Evolutionary conservation across 192 early-diverging fungal species (phyloP).

Genomic region (Polychytrium aggregatum): DNA sequence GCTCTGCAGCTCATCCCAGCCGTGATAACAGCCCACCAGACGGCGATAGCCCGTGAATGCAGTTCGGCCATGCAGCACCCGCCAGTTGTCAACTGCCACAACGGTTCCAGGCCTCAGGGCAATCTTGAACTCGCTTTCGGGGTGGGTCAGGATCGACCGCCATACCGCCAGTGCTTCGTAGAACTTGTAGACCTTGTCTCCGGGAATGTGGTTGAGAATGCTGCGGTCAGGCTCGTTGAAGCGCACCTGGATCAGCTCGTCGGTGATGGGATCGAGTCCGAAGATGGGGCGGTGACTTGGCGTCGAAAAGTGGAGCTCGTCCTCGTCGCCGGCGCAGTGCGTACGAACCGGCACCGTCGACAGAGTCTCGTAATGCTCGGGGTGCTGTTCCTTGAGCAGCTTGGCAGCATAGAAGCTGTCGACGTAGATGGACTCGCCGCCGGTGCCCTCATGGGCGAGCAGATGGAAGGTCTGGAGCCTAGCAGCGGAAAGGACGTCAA

Average conservation of each 20-base stretch:
- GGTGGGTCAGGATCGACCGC: constrained; percentile 41
- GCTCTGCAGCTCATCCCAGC: constrained; percentile 64
- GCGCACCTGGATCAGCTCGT: constrained; percentile 51
- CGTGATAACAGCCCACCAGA: constrained; percentile 58
- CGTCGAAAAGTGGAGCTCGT: constrained; percentile 48
- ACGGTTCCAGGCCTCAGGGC: constrained; percentile 55
- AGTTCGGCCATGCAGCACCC: constrained; percentile 65
- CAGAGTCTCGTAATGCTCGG: constrained; percentile 50
- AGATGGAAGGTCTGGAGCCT: constrained; percentile 74
- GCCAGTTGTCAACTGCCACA: constrained; percentile 75
- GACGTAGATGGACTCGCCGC: constrained; percentile 66
- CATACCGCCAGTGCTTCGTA: constrained; percentile 63
- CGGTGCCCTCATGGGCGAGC: constrained; percentile 52
- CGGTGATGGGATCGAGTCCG: constrained; percentile 42
- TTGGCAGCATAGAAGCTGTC: constrained; percentile 67
- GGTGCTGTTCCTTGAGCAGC: constrained; percentile 41
- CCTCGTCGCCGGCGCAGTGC: constrained; percentile 64
- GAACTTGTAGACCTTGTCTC: constrained; percentile 37
- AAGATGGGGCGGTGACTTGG: constrained; percentile 52
- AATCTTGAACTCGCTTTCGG: constrained; percentile 53
- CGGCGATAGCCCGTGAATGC: constrained; percentile 60
- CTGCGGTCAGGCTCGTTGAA: constrained; percentile 82
- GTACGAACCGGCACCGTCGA: constrained; percentile 45
- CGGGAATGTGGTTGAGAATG: constrained; percentile 27
- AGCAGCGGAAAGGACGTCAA: neutral